phyloP scores from a whole-genome alignment of 1,284 basidiomycete species.

The Moesziomyces parantarcticus region DNA sequence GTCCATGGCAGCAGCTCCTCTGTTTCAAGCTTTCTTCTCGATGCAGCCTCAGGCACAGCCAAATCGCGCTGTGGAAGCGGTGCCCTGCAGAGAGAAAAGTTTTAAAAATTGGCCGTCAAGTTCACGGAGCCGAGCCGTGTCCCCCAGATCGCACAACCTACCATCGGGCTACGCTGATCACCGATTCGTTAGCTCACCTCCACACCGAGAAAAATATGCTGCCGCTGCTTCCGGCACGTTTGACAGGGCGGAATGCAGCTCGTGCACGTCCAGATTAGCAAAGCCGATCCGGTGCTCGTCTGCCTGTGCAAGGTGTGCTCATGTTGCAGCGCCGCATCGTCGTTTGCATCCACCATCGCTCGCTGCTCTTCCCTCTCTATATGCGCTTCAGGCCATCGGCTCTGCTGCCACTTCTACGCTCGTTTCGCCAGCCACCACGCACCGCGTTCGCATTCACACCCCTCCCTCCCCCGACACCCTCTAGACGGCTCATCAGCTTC shows the following conservation, averaged over 20 bases:
- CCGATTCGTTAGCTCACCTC: constrained; percentile 20
- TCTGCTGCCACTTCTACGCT: constrained; percentile 6
- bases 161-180: no score
- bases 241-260: constrained; percentile 25
- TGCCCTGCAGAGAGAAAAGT: constrained; percentile 15
- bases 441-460: background rate
- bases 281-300: constrained; percentile 21
- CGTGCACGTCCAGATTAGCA: constrained; percentile 28
- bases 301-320: background rate
- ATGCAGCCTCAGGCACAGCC: no score
- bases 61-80: background rate
- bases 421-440: constrained; percentile 2
- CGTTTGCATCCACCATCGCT: constrained; percentile 3
- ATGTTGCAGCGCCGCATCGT: background rate
- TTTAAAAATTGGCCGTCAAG: constrained; percentile 9
- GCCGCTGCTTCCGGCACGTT: background rate
- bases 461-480: background rate
- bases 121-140: constrained; percentile 3
- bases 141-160: no score
- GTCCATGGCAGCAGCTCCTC: no score
- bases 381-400: constrained; percentile 15
- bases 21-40: constrained; percentile 2
- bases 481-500: background rate
- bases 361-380: background rate
- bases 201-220: no score